Base-by-base conservation (phyloP, 1,139 yeast species). In the Pichia sp. region DNA sequence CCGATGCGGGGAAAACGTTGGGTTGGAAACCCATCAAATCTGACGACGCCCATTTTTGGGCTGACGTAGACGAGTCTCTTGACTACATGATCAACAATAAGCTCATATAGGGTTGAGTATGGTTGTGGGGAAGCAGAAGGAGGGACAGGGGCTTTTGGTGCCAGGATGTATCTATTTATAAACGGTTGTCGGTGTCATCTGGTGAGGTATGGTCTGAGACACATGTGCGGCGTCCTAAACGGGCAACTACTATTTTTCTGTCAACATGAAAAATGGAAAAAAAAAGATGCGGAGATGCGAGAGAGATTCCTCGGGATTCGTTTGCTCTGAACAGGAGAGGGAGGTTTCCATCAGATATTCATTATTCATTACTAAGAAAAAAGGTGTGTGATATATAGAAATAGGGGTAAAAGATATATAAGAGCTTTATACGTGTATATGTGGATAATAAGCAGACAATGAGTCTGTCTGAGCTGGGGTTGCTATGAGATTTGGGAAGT, bases 1-100 rank as follows among this genome's bases (percentile, higher is more conserved):
- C 34, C 34, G 44, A 40, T 12, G 39, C 44, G 10, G 49, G 41
- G n/a, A 18, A 19, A 22, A 13, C 2, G 12, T 21, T 46, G 19
- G 45, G 40, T 3, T 46, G 49, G 49, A 37, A 9, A 12, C 49
- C 49, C n/a, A 23, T 21, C 21, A 46, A 41, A 30, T 37, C 44
- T 9, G 22, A 21, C 28, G 49, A 46, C 21, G 41, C n/a, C 10
- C 26, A 39, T 3, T 46, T 46, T 25, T 39, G 44, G 44, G 18
- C 21, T 23, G 49, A 46, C 16, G 34, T 41, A 18, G 49, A 46
- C 9, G 30, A n/a, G 16, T 25, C 36, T 13, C 9, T 46, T 12
- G 19, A 39, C 12, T 48, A 25, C 37, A 41, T 45, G 42, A 26
- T 26, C 26, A 21, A 18, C 12, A 21, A 28, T 26, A 6, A n/a